These are phyloP conservation scores for Powellomyces hirtus DNA, from an alignment of 192 early-diverging fungal genomes.

Conservation along the genomic window DNA sequence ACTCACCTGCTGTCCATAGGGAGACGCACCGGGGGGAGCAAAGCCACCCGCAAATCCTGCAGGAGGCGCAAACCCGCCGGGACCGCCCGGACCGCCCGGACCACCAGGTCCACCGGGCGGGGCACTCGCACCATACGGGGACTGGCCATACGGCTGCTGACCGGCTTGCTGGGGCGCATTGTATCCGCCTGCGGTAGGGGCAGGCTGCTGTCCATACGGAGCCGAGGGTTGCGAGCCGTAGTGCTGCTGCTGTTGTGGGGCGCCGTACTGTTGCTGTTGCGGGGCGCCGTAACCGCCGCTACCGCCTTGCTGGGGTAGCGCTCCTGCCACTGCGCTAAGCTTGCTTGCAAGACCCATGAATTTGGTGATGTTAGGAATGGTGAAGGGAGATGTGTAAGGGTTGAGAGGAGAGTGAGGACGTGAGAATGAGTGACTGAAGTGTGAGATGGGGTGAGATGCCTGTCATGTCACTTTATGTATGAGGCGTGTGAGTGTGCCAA, in stretches of 20 bases:
- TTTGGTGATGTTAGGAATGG: neutral
- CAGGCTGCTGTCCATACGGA: too few relatives aligned
- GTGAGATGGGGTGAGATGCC: too few relatives aligned
- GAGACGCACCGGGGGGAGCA: conserved; percentile 6
- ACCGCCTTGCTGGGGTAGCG: neutral
- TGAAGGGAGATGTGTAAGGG: too few relatives aligned
- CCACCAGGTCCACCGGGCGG: neutral
- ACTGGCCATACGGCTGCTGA: neutral
- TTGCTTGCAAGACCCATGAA: conserved; percentile 24
- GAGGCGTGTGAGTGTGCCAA: too few relatives aligned
- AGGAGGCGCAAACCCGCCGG: neutral
- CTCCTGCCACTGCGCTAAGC: neutral
- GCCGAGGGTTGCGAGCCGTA: neutral
- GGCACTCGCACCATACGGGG: neutral
- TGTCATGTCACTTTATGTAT: too few relatives aligned
- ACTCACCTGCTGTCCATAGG: too few relatives aligned
- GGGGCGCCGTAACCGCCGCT: neutral
- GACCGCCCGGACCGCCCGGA: neutral
- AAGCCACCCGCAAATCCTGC: conserved; percentile 4
- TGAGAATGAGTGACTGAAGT: too few relatives aligned
- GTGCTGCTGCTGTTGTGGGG: neutral
- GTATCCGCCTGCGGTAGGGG: neutral
- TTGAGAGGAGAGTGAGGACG: too few relatives aligned
- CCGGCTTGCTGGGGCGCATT: neutral
- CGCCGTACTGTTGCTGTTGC: neutral